These are phyloP conservation scores for Trichoderma koningii DNA, from an alignment of 2,329 filamentous ascomycete species.

Conservation along the genomic window DNA sequence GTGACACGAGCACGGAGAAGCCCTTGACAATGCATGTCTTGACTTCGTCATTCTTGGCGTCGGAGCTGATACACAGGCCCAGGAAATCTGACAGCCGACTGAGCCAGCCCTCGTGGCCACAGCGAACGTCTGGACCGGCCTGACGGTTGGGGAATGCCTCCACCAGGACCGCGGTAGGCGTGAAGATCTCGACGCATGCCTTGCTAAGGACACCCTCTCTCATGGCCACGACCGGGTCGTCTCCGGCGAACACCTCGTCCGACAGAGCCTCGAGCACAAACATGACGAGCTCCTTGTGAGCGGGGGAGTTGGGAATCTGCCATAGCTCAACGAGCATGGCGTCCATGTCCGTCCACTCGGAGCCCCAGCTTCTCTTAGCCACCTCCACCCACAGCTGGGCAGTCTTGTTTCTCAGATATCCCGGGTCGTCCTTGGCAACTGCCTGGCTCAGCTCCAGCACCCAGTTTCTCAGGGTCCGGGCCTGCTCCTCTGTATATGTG, in stretches of 20 bases:
- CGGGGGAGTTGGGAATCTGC: slow-evolving; percentile 65
- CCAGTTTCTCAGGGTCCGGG: slow-evolving; percentile 69
- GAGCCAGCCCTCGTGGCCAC: slow-evolving; percentile 84
- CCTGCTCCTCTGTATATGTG: slow-evolving; percentile 69
- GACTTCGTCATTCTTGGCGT: slow-evolving; percentile 66
- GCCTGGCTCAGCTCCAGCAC: slow-evolving; percentile 76
- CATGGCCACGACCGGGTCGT: slow-evolving; percentile 82
- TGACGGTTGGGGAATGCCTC: slow-evolving; percentile 77
- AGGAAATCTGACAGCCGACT: slow-evolving; percentile 74
- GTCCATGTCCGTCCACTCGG: slow-evolving; percentile 95
- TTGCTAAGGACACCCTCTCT: slow-evolving; percentile 83
- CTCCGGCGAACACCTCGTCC: slow-evolving; percentile 89
- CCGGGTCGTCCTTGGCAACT: slow-evolving; percentile 70
- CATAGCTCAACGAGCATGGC: slow-evolving; percentile 77
- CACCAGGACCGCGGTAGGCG: slow-evolving; percentile 71
- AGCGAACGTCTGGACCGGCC: slow-evolving; percentile 67
- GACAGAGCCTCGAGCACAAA: slow-evolving; percentile 88
- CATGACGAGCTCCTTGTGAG: slow-evolving; percentile 82
- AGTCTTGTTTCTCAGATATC: slow-evolving; percentile 89
- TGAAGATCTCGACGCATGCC: slow-evolving; percentile 91
- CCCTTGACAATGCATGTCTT: slow-evolving; percentile 73
- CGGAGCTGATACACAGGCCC: slow-evolving; percentile 68
- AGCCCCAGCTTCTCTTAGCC: slow-evolving; percentile 89
- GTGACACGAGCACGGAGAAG: slow-evolving; percentile 74
- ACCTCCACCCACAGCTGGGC: slow-evolving; percentile 93